Evolutionary conservation across 768 basidiomycete genomes (phyloP).

Genomic region (Russula griseocarnosa): DNA sequence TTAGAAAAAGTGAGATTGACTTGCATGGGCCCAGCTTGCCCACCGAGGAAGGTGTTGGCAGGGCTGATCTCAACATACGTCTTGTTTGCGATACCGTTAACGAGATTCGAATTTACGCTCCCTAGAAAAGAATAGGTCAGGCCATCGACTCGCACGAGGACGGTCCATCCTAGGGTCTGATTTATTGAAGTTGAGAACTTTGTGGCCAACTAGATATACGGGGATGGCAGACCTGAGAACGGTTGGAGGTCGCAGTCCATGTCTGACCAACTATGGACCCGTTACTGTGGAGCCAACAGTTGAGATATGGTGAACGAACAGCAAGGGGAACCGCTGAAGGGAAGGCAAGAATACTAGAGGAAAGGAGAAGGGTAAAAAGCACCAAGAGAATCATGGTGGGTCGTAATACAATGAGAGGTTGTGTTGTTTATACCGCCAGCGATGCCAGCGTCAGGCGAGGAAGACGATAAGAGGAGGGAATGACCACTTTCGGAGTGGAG

Average conservation of each 20-base stretch:
- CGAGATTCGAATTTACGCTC: neutral
- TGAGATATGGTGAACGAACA: constrained; percentile 33
- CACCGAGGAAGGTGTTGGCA: constrained; percentile 36
- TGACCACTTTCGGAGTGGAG: too few relatives aligned
- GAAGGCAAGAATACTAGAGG: constrained; percentile 12
- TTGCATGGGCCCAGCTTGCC: constrained; percentile 37
- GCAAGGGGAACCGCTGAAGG: constrained; percentile 32
- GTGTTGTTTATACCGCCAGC: too few relatives aligned
- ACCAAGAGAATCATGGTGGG: neutral
- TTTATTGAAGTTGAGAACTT: neutral
- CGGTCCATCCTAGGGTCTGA: constrained; percentile 21
- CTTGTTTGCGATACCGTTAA: constrained; percentile 22
- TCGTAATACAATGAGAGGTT: neutral
- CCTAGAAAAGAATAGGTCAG: constrained; percentile 28
- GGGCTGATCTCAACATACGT: constrained; percentile 37
- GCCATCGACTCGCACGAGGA: constrained; percentile 16
- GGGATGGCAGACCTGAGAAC: neutral
- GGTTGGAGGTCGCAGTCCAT: constrained; percentile 28
- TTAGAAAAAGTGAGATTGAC: constrained; percentile 40
- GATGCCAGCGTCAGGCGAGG: too few relatives aligned
- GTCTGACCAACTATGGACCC: constrained; percentile 5
- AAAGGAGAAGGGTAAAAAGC: neutral
- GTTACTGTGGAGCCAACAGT: constrained; percentile 26
- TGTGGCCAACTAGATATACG: neutral
- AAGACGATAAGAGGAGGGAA: too few relatives aligned